Percentiles rank a stretch among this genome's conserved stretches.
Conservation (phyloP, 1,284 basidiomycete species). For the Cutaneotrichosporon mucoides region DNA sequence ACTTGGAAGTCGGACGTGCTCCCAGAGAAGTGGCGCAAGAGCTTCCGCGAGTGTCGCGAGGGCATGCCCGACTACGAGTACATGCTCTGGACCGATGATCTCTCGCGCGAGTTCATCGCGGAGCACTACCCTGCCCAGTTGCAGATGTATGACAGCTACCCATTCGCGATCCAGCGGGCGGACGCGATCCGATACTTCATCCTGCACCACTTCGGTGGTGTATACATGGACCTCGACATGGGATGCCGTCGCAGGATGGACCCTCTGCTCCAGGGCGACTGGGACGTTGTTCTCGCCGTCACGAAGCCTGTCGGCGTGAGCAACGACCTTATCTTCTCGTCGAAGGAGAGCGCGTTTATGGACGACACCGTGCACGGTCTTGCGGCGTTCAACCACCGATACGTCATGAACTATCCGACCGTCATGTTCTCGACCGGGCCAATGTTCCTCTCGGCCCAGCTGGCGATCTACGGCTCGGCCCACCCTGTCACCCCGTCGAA, state of each 20-base stretch:
- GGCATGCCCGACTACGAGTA: slow-evolving; percentile 96
- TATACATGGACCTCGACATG: slow-evolving; percentile 97
- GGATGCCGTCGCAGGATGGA: slow-evolving; percentile 89
- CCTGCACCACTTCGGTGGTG: slow-evolving; percentile 87
- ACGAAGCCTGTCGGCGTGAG: slow-evolving; percentile 96
- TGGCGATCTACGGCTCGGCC: slow-evolving; percentile 71
- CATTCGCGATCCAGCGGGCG: slow-evolving; percentile 91
- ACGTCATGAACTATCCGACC: slow-evolving; percentile 93
- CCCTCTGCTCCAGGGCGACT: slow-evolving; percentile 67
- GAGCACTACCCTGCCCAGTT: slow-evolving; percentile 88
- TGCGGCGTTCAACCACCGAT: slow-evolving; percentile 86
- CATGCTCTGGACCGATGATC: slow-evolving; percentile 94
- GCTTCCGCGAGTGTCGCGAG: slow-evolving; percentile 74
- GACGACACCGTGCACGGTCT: slow-evolving; percentile 89
- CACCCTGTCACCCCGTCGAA: slow-evolving; percentile 58
- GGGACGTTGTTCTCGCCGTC: slow-evolving; percentile 85
- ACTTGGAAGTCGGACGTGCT: slow-evolving; percentile 93
- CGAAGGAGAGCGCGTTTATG: slow-evolving; percentile 82
- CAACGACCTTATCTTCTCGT: slow-evolving; percentile 94
- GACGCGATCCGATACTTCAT: slow-evolving; percentile 98
- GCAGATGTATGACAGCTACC: slow-evolving; percentile 85
- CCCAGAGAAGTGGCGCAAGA: slow-evolving; percentile 73
- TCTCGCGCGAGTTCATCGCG: slow-evolving; percentile 83
- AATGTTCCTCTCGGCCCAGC: slow-evolving; percentile 86
- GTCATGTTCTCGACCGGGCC: slow-evolving; percentile 99